phyloP scores from a whole-genome alignment of 2,329 filamentous ascomycete species.

The Aspergillus texensis region DNA sequence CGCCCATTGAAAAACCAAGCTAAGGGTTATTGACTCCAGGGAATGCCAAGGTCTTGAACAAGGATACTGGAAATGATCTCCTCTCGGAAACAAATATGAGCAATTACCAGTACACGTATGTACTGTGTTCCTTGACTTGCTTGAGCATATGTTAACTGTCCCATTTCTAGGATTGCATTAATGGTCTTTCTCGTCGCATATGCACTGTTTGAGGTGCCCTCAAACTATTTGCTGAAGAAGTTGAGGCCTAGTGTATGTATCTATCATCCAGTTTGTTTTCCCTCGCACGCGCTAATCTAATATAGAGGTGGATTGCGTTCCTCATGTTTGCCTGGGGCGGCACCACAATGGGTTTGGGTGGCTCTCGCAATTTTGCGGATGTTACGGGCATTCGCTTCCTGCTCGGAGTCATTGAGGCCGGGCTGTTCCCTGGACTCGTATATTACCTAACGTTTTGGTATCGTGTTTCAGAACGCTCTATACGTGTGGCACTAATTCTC shows the following conservation, averaged over 20 bases:
- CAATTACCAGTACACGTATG: background rate
- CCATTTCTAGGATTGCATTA: background rate
- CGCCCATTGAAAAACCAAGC: background rate
- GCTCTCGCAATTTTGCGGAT: background rate
- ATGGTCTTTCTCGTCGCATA: background rate
- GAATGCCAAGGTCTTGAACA: constrained; percentile 6
- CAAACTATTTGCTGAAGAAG: constrained; percentile 2
- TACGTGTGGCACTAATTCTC: constrained; percentile 8
- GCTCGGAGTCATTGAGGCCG: constrained; percentile 7
- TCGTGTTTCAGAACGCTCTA: background rate
- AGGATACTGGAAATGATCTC: background rate
- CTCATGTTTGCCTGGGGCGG: constrained; percentile 6
- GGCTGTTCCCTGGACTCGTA: constrained; percentile 6
- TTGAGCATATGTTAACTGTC: background rate
- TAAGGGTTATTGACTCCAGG: background rate
- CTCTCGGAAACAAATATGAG: background rate
- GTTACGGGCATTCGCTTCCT: constrained; percentile 2
- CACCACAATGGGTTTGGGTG: background rate
- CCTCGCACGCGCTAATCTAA: background rate
- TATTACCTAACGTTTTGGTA: constrained; percentile 12
- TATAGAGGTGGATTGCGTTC: background rate
- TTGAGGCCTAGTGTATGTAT: background rate
- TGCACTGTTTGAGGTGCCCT: constrained; percentile 3
- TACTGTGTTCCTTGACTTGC: fast-evolving
- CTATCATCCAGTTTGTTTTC: too few relatives aligned